Conservation (phyloP, 1,284 basidiomycete species). For the Cryptococcus sp. region DNA sequence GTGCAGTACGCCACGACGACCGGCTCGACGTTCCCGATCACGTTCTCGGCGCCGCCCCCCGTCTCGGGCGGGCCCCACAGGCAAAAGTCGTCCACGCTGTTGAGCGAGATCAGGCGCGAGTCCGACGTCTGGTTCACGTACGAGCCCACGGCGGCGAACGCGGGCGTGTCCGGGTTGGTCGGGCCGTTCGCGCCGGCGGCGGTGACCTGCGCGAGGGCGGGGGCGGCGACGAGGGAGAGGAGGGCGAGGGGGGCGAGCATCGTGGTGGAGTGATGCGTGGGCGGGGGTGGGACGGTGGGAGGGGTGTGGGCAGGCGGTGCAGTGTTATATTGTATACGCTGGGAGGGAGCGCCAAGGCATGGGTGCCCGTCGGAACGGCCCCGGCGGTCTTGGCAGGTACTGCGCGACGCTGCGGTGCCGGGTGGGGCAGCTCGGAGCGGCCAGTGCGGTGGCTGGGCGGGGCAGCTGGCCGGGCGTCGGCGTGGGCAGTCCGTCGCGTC, state of each 20-base stretch:
- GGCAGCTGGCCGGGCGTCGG: too few species aligned
- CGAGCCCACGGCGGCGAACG: slow-evolving; percentile 38
- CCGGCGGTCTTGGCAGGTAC: too few species aligned
- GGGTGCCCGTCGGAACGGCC: too few species aligned
- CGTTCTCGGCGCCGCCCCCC: slow-evolving; percentile 23
- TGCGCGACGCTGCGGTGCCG: too few species aligned
- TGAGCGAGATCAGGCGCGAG: slow-evolving; percentile 44
- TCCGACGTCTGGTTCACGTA: slow-evolving; percentile 48
- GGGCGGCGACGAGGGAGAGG: slow-evolving; percentile 17
- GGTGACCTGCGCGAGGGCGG: slow-evolving; percentile 35
- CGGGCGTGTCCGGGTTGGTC: slow-evolving; percentile 46
- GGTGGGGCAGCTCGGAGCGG: too few species aligned
- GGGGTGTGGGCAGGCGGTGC: neutral
- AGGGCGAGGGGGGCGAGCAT: slow-evolving; percentile 13
- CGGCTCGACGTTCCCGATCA: slow-evolving; percentile 46
- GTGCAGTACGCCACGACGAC: slow-evolving; percentile 45
- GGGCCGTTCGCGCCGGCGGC: slow-evolving; percentile 44
- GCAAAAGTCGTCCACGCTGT: slow-evolving; percentile 50
- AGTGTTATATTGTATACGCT: too few species aligned
- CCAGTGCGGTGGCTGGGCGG: too few species aligned
- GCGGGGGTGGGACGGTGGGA: neutral
- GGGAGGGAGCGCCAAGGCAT: neutral
- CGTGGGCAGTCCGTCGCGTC: too few species aligned
- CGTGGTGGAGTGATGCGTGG: neutral
- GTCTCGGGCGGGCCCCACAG: slow-evolving; percentile 42